Conservation (phyloP, 1,284 basidiomycete genomes). For the Heterobasidion annosum region DNA sequence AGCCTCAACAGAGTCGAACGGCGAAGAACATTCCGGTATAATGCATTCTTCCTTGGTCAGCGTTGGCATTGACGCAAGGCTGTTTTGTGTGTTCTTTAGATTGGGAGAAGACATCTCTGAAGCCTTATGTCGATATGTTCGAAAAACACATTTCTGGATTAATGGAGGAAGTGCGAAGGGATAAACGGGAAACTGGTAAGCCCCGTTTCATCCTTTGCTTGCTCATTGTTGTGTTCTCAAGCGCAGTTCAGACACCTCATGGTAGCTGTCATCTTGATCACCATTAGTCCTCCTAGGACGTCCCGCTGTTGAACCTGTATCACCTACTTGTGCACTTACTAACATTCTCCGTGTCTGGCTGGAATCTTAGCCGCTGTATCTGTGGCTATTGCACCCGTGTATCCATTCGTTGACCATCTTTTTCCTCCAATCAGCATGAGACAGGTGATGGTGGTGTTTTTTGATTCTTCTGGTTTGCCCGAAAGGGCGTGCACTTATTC, state of each 20-base stretch:
- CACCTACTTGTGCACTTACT: no score
- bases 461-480: no score
- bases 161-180: constrained; percentile 50
- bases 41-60: not conserved
- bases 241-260: constrained; percentile 8
- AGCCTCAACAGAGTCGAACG: constrained; percentile 17
- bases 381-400: no score
- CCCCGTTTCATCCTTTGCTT: not conserved
- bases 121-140: constrained; percentile 86
- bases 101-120: constrained; percentile 71
- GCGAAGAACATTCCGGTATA: constrained; percentile 41
- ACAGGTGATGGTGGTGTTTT: no score
- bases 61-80: not conserved
- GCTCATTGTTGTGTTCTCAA: not conserved
- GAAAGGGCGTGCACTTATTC: no score
- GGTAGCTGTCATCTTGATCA: not conserved
- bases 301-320: no score
- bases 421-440: no score
- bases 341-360: no score
- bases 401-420: no score
- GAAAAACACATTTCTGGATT: constrained; percentile 61
- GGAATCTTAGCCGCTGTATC: no score
- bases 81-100: constrained; percentile 24
- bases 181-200: constrained; percentile 29
- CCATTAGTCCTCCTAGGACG: no score